Percentiles rank a stretch among this genome's conserved stretches.
These are phyloP conservation scores for Fusarium sp. DNA, from an alignment of 2,329 filamentous ascomycete species.

Conservation along the genomic window DNA sequence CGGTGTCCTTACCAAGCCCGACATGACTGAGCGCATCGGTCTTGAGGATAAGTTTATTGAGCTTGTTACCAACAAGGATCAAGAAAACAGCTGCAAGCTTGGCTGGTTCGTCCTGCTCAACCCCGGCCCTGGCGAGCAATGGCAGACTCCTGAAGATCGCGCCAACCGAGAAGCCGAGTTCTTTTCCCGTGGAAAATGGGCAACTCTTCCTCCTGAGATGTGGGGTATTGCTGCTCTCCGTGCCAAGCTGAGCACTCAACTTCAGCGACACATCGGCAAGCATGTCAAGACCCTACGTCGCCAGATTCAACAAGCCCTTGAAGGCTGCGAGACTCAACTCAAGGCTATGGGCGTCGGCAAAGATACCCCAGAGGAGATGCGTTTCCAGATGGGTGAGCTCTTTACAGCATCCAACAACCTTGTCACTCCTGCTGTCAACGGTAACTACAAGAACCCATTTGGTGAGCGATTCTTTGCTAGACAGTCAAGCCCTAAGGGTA, in stretches of 20 bases:
- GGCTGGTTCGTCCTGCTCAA: constrained; percentile 65
- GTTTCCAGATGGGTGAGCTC: constrained; percentile 63
- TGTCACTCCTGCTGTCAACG: constrained; percentile 64
- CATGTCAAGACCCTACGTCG: constrained; percentile 62
- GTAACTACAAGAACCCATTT: constrained; percentile 66
- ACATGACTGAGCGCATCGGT: constrained; percentile 64
- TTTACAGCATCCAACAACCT: constrained; percentile 64
- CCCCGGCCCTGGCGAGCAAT: constrained; percentile 59
- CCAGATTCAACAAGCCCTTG: constrained; percentile 62
- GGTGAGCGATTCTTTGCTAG: constrained; percentile 63
- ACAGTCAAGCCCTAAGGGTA: constrained; percentile 61
- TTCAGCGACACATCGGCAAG: constrained; percentile 63
- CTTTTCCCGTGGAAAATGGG: constrained; percentile 62
- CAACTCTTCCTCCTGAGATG: constrained; percentile 58
- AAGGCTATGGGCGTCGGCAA: constrained; percentile 62
- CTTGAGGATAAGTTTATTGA: constrained; percentile 66
- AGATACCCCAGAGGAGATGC: constrained; percentile 65
- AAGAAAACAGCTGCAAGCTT: constrained; percentile 61
- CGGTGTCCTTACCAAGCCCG: constrained; percentile 64
- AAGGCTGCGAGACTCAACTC: constrained; percentile 61
- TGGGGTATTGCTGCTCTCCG: constrained; percentile 60
- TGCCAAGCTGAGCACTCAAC: constrained; percentile 61
- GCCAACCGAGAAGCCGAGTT: constrained; percentile 59
- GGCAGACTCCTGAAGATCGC: constrained; percentile 57
- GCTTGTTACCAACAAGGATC: constrained; percentile 63